Evolutionary conservation across 148 eudicot genomes (phyloP).

Genomic region (Amaranthus cruentus): DNA sequence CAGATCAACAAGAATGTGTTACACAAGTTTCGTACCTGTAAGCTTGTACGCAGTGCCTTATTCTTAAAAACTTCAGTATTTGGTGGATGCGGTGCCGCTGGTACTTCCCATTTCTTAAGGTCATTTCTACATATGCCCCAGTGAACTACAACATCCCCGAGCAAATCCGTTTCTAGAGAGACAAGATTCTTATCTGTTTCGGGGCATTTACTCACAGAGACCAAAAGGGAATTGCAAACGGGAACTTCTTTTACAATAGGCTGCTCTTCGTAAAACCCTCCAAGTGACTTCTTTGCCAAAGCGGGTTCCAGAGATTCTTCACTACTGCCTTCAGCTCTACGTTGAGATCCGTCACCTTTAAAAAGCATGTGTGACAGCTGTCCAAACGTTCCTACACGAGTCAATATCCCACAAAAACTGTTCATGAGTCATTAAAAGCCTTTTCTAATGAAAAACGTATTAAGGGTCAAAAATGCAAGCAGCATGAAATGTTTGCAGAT

Average conservation of each 20-base stretch:
- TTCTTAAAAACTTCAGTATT: conserved; percentile 68
- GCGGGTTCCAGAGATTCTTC: conserved; percentile 29
- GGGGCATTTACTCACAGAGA: conserved; percentile 49
- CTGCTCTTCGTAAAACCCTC: conserved; percentile 70
- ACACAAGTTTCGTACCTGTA: conserved; percentile 55
- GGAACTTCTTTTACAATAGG: conserved; percentile 51
- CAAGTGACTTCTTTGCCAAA: conserved; percentile 37
- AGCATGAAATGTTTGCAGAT: too few species aligned
- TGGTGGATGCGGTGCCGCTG: conserved; percentile 67
- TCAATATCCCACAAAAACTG: conserved; percentile 15
- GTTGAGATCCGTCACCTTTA: conserved; percentile 38
- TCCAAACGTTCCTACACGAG: conserved; percentile 47
- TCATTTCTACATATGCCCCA: conserved; percentile 80
- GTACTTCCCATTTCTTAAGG: conserved; percentile 65
- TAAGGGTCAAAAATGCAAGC: too few species aligned
- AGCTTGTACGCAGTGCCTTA: conserved; percentile 71
- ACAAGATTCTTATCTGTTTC: conserved; percentile 56
- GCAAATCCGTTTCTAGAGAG: conserved; percentile 70
- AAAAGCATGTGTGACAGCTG: conserved; percentile 49
- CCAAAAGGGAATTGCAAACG: conserved; percentile 43
- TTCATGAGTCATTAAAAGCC: neutral
- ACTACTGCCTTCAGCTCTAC: conserved; percentile 29
- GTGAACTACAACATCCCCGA: conserved; percentile 73
- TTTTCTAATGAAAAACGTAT: neutral
- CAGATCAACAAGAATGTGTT: neutral